Conservation (phyloP, 805 yeast species). For the Spathaspora passalidarum region DNA sequence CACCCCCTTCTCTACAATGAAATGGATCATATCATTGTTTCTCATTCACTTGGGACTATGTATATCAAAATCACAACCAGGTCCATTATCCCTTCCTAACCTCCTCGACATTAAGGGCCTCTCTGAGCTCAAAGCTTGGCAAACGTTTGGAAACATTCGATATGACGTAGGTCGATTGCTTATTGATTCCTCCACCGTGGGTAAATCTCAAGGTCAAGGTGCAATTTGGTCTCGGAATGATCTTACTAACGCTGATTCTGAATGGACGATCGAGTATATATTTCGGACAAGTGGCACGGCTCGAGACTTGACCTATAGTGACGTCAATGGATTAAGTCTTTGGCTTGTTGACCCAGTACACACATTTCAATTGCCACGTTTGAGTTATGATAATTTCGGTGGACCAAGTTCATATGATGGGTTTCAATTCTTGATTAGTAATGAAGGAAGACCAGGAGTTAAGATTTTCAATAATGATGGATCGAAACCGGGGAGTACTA, state of each 20-base stretch:
- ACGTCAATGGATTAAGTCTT: conserved; percentile 55
- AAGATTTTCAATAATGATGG: conserved; percentile 65
- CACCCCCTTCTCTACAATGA: not conserved
- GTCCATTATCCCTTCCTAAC: conserved; percentile 29
- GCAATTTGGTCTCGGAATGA: conserved; percentile 15
- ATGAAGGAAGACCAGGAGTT: conserved; percentile 47
- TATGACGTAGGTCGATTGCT: conserved; percentile 61
- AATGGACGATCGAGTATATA: conserved; percentile 60
- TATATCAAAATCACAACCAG: not conserved
- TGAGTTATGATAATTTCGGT: conserved; percentile 41
- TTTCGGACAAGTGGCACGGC: conserved; percentile 56
- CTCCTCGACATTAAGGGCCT: conserved; percentile 23
- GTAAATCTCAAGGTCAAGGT: conserved; percentile 13
- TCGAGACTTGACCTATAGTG: conserved; percentile 22
- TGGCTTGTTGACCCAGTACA: conserved; percentile 17
- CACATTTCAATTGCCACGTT: conserved; percentile 2
- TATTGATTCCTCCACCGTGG: conserved; percentile 11
- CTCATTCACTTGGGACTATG: not conserved
- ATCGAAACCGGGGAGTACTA: conserved; percentile 27
- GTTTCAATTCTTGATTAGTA: conserved; percentile 57
- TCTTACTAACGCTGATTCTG: conserved; percentile 12
- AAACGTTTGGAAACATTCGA: conserved; percentile 63
- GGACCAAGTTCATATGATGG: conserved; percentile 60
- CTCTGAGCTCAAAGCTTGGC: conserved; percentile 29
- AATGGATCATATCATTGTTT: not conserved